Base-by-base conservation (phyloP, 768 basidiomycete species). In the Tricholoma hemisulphureum region DNA sequence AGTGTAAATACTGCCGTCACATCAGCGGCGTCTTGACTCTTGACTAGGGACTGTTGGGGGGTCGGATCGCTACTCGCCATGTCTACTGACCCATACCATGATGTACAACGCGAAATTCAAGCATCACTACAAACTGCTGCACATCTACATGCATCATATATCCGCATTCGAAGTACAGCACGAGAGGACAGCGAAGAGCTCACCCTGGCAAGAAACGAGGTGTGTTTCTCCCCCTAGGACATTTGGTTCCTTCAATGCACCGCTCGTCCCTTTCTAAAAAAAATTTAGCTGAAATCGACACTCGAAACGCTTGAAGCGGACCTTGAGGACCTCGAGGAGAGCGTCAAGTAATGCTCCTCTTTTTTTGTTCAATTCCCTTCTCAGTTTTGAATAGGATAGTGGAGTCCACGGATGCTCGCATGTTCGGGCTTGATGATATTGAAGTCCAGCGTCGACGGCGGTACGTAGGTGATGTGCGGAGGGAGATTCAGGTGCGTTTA, bases 291-390 rank as follows among this genome's bases (percentile, higher is more conserved):
- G 53, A 87, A 86, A 70, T 86, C 85, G 0, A 89, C 89, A 1
- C 80, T 98, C 8, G 81, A 84, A 1, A 75, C 87, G 2, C 75
- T 98, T 24, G 91, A 95, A 67, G 88, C 89, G 0, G 95, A 98
- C 74, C 69, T 96, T 21, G 92, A 94, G 59, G 94, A 94, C 69
- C 74, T 98, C n/a, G 95, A 97, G 51, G 93, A 93, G 67, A 94
- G 92, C 66, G 95, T 98, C 43, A 87, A 84, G 91, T 92, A 70
- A 61, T 82, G n/a, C n/a, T 69, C 21, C 31, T 13, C 8, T 21
- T 23, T 51, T 14, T 55, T 29, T 21, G 21, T n/a, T 23, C 6
- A 2, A 28, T 43, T 29, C 34, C 18, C 29, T 2, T 57, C 20
- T 59, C 58, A 37, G 56, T 56, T 51, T 37, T 23, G 7, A 31